These are phyloP conservation scores for Hydnum rufescens DNA, from an alignment of 768 basidiomycete species.

Conservation along the genomic window DNA sequence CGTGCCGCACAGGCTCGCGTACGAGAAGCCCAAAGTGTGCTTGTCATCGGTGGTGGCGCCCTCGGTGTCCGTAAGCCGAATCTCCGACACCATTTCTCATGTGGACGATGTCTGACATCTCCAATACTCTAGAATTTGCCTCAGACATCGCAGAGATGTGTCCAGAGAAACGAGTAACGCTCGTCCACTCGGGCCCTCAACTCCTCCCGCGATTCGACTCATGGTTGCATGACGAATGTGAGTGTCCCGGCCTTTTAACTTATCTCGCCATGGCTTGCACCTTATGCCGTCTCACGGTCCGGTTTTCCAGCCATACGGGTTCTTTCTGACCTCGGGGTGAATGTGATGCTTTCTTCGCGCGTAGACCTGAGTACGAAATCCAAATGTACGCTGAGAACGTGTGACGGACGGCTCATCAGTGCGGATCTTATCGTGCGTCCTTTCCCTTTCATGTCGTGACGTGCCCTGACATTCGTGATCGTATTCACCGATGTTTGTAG, in stretches of 20 bases:
- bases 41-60: conserved; percentile 23
- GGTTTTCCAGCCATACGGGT: neutral
- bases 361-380: neutral
- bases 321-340: neutral
- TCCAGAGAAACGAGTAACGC: conserved; percentile 18
- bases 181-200: conserved; percentile 19
- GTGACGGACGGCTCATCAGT: neutral
- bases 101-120: neutral
- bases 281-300: neutral
- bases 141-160: conserved; percentile 20
- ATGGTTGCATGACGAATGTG: conserved; percentile 15
- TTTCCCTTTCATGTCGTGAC: neutral
- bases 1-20: conserved; percentile 14
- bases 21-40: conserved; percentile 15
- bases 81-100: neutral
- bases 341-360: neutral
- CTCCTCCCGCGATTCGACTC: conserved; percentile 19
- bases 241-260: no score
- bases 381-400: neutral
- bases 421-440: neutral
- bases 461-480: neutral
- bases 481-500: conserved; percentile 4
- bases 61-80: conserved; percentile 18
- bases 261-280: no score
- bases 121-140: conserved; percentile 15